Base-by-base conservation (phyloP, 179 eudicot genomes). In the Actinidia arguta region DNA sequence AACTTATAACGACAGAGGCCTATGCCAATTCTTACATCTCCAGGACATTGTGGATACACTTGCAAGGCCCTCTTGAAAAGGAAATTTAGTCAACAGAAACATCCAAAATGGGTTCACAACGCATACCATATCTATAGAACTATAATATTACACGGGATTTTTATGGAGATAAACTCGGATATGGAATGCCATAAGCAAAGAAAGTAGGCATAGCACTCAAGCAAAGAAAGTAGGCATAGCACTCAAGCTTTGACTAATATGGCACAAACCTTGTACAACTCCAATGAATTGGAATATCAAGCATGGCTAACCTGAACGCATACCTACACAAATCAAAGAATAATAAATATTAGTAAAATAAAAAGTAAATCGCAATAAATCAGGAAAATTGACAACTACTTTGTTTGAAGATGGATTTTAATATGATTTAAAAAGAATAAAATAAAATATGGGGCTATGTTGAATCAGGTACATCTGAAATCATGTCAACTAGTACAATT, bases 231-330 rank as follows among this genome's bases (percentile, higher is more conserved):
- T 72, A 55, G 5, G 42, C 68, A 72, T 25, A 47, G 44, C 86
- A 69, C 12, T 70, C 39, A 59, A 22, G 27, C 6, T 39, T 52
- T 25, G 12, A 66, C 61, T 59, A 55, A 74, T 10, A 79, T 44
- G 67, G 64, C 46, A 72, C 86, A 76, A 86, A 92, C 99, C 99
- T 97, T 97, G 88, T 97, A 97, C 80, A 95, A 82, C 84, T 95
- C 99, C 89, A 97, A 81, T 44, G 99, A 90, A 58, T 92, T 95
- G 11, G 91, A 85, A 83, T 88, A 95, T 85, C 93, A 92, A 77
- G 93, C 95, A 80, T 94, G 98, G 84, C 83, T 92, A 74, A 92
- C 95, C 80, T 95, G 98, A 70, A 95, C 98, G 80, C 98, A 97
- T 25, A 98, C 99, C 99, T 97, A 89, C 90, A 87, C 8, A 75